Percentiles rank a stretch among this genome's conserved stretches.
Evolutionary conservation across 306 rosid genomes (phyloP).

Genomic region (Quercus suber): DNA sequence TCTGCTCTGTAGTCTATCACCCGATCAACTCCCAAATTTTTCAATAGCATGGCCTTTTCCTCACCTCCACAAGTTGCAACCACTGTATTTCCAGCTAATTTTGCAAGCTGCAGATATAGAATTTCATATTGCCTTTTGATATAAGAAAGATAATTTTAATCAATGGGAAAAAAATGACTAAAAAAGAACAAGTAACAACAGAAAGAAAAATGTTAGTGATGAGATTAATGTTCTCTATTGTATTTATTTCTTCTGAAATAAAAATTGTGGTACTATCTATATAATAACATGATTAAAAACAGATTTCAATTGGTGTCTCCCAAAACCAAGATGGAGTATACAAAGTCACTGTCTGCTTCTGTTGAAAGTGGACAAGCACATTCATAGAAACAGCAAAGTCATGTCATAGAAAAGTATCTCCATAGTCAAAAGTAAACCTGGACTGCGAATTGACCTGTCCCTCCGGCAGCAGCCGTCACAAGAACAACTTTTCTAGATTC

Average conservation of each 20-base stretch:
- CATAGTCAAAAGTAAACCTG: constrained; percentile 48
- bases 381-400: neutral
- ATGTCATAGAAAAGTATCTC: neutral
- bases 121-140: constrained; percentile 10
- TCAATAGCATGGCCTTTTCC: constrained; percentile 75
- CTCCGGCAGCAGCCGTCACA: constrained; percentile 99
- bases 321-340: neutral
- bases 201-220: neutral
- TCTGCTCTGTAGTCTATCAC: constrained; percentile 84
- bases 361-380: neutral
- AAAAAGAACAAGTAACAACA: neutral
- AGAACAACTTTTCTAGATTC: constrained; percentile 86
- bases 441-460: constrained; percentile 98
- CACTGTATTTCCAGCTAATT: constrained; percentile 80
- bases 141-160: constrained; percentile 2
- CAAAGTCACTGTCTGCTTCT: neutral
- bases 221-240: neutral
- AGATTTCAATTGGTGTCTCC: neutral
- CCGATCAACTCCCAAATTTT: constrained; percentile 87
- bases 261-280: neutral
- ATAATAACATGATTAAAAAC: neutral
- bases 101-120: constrained; percentile 71
- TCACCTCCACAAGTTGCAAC: constrained; percentile 96
- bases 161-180: neutral
- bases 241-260: neutral